Base-by-base conservation (phyloP, 2,329 filamentous ascomycete genomes). In the Tolypocladium album region DNA sequence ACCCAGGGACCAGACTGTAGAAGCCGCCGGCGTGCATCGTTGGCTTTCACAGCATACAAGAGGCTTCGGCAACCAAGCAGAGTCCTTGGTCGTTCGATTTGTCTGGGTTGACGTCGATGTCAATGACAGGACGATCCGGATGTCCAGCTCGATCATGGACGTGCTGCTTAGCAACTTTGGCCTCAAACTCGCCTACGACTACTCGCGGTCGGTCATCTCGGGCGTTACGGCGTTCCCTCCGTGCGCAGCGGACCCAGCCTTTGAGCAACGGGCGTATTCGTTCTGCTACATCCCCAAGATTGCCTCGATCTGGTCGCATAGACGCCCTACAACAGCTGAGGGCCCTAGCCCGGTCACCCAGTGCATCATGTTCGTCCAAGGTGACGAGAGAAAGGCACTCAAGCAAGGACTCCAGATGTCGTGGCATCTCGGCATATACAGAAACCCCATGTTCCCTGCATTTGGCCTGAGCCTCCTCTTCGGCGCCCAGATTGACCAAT, bases 221-320 rank as follows among this genome's bases (percentile, higher is more conserved):
- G 74, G 72, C 9, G 66, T 74, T 7, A 66, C 69, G 15, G 65
- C 66, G 0, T 65, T 75, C 20, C 61, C 62, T 47, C 64, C 66
- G 0, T 53, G 57, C 12, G 45, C 59, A 1, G 45, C 56, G 1
- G 57, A 36, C 5, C 53, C 61, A 2, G 56, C 62, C 3, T 39
- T 40, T 2, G 58, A 64, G 5, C 58, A 62, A 8, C 66, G 65
- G 15, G 61, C 71, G 4, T 73, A 70, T 58, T 67, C 70, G 2
- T 70, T 75, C 60, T 70, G 69, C 59, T 75, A 75, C 53, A 68
- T 70, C 22, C 75, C 75, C 2, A 76, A 76, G 58, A 62, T 76
- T 31, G 74, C 71, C 8, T 67, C 69, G 20, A 64, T 72, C 31
- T 76, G 75, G 75, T 73, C 73, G 2, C 67, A 73, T 55, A 63